Percentiles rank a stretch among this genome's conserved stretches.
phyloP scores from a whole-genome alignment of 345 rosid genomes.

The Eutrema japonicum region DNA sequence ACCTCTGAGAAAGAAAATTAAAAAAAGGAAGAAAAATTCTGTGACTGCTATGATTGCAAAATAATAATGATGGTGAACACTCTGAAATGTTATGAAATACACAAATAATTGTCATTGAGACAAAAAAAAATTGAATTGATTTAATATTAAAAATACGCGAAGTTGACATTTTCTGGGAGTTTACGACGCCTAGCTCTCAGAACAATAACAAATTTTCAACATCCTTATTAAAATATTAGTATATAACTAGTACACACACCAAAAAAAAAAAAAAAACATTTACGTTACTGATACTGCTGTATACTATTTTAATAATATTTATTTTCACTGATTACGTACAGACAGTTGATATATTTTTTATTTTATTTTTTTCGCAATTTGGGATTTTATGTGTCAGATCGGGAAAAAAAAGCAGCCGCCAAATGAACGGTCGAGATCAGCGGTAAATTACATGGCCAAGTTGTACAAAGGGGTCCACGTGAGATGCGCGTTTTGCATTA shows the following conservation, averaged over 20 bases:
- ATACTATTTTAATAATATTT: not conserved
- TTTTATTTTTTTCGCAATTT: not conserved
- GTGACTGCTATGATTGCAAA: constrained; percentile 33
- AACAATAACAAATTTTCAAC: constrained; percentile 23
- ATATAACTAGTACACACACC: not conserved
- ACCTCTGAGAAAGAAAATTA: constrained; percentile 3
- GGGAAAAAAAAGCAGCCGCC: constrained; percentile 38
- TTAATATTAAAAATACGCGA: constrained; percentile 5
- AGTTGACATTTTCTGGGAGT: constrained; percentile 39
- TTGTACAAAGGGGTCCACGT: constrained; percentile 43
- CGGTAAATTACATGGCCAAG: constrained; percentile 44
- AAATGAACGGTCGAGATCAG: constrained; percentile 48
- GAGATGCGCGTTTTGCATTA: constrained; percentile 47
- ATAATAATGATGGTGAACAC: constrained; percentile 31
- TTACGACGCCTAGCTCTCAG: constrained; percentile 25
- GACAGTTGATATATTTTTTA: not conserved
- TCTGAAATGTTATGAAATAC: not conserved
- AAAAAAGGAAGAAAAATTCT: constrained; percentile 27
- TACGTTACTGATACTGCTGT: constrained; percentile 20
- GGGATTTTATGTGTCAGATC: constrained; percentile 41
- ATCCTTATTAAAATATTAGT: constrained; percentile 15
- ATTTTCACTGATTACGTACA: constrained; percentile 28
- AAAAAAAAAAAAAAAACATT: constrained; percentile 1
- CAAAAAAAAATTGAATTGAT: not conserved
- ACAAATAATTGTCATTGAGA: not conserved